Evolutionary conservation across 768 basidiomycete genomes (phyloP).

Genomic region (Tubosaeta sp.): DNA sequence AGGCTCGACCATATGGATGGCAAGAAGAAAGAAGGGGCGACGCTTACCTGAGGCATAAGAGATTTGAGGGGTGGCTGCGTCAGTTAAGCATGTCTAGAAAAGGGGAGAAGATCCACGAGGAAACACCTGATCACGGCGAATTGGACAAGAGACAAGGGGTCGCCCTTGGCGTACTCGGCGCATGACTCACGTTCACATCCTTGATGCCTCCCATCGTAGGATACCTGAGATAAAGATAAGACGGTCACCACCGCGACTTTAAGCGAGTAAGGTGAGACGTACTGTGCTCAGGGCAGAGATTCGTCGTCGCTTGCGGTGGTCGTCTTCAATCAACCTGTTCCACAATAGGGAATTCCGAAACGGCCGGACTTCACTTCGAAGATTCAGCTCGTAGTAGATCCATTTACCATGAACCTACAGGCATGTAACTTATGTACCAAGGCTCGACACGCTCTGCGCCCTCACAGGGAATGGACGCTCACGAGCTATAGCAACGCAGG

Average conservation of each 20-base stretch:
- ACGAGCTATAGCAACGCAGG: too few relatives aligned
- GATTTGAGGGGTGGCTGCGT: constrained; percentile 29
- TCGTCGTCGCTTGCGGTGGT: constrained; percentile 6
- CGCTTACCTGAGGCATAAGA: constrained; percentile 31
- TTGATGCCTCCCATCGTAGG: constrained; percentile 24
- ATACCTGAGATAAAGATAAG: not conserved
- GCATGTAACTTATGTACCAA: too few relatives aligned
- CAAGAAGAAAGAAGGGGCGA: constrained; percentile 13
- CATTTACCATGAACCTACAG: too few relatives aligned
- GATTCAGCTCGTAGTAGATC: too few relatives aligned
- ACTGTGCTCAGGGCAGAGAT: constrained; percentile 8
- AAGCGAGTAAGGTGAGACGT: not conserved
- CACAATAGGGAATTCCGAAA: constrained; percentile 13
- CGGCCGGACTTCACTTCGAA: not conserved
- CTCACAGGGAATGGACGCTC: too few relatives aligned
- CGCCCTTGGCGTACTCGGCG: constrained; percentile 22
- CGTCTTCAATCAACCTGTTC: not conserved
- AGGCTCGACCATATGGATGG: constrained; percentile 20
- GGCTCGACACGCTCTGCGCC: too few relatives aligned
- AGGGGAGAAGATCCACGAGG: constrained; percentile 11
- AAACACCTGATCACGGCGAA: constrained; percentile 8
- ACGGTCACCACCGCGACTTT: not conserved
- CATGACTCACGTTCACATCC: constrained; percentile 29
- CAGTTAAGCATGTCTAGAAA: constrained; percentile 27
- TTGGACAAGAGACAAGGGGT: constrained; percentile 3